Conservation (phyloP, 139 green algal genomes). For the Coccomyxa sp. region DNA sequence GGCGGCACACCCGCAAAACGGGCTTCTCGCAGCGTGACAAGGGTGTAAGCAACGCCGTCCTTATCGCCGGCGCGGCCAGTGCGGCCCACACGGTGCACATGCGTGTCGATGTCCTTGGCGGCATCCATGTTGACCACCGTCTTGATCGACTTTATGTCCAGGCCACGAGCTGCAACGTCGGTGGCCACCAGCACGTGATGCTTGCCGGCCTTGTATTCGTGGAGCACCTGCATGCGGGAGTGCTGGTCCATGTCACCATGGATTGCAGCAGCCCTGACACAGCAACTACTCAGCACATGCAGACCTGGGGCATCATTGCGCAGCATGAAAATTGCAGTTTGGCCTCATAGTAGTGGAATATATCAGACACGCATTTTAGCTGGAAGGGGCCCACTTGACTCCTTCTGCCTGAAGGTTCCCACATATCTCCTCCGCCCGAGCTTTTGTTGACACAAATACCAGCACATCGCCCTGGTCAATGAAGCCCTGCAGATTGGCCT, state of each 20-base stretch:
- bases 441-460: constrained; percentile 80
- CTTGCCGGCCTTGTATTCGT: constrained; percentile 48
- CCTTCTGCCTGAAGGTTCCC: constrained; percentile 36
- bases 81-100: constrained; percentile 91
- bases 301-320: not conserved
- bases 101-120: constrained; percentile 77
- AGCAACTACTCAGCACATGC: not conserved
- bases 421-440: constrained; percentile 73
- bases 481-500: constrained; percentile 45
- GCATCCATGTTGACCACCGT: constrained; percentile 85
- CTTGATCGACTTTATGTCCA: constrained; percentile 81
- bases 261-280: constrained; percentile 60
- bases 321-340: not conserved
- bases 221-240: constrained; percentile 56
- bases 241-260: constrained; percentile 95
- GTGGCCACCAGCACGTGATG: constrained; percentile 65
- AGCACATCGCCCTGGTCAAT: constrained; percentile 89
- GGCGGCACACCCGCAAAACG: constrained; percentile 49
- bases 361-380: too few species aligned
- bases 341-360: too few species aligned
- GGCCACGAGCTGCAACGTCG: constrained; percentile 72
- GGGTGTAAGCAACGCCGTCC: constrained; percentile 79
- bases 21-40: constrained; percentile 68
- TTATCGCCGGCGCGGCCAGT: constrained; percentile 92
- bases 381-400: constrained; percentile 12